Evolutionary conservation across 352 stramenopile genomes (phyloP).

Genomic region (Phytophthora pistaciae): DNA sequence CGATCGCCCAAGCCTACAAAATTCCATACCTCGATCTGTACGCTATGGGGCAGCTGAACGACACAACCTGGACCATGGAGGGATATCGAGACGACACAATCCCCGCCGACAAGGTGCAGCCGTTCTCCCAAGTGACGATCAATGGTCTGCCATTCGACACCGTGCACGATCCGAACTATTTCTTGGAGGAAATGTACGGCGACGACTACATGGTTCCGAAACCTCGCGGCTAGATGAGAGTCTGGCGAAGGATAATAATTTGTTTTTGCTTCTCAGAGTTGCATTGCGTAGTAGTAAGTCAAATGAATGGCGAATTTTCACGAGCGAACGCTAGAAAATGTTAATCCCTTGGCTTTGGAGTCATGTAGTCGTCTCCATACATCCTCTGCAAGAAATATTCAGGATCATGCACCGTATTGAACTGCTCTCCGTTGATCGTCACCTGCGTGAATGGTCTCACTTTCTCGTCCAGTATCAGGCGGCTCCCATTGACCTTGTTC

Average conservation of each 20-base stretch:
- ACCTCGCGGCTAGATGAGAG: slow-evolving; percentile 14
- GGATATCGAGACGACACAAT: background rate
- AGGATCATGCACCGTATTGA: slow-evolving; percentile 41
- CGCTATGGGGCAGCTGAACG: background rate
- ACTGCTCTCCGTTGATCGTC: slow-evolving; percentile 33
- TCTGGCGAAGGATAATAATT: background rate
- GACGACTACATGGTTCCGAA: slow-evolving; percentile 41
- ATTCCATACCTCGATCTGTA: background rate
- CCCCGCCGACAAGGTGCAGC: background rate
- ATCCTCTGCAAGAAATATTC: slow-evolving; percentile 38
- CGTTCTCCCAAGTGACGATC: slow-evolving; percentile 30
- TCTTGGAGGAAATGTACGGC: slow-evolving; percentile 48
- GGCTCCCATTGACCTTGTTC: slow-evolving; percentile 22
- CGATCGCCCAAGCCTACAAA: background rate
- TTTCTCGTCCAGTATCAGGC: slow-evolving; percentile 26
- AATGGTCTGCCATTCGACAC: slow-evolving; percentile 50
- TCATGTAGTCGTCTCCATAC: slow-evolving; percentile 48
- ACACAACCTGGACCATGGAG: background rate
- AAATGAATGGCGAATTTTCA: background rate
- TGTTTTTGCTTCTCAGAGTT: background rate
- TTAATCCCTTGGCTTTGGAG: slow-evolving; percentile 18
- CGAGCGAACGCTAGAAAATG: background rate
- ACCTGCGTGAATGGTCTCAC: slow-evolving; percentile 31
- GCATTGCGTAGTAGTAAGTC: background rate
- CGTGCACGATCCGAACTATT: slow-evolving; percentile 42